These are phyloP conservation scores for Beauveria varroae DNA, from an alignment of 2,329 filamentous ascomycete species.

Conservation along the genomic window DNA sequence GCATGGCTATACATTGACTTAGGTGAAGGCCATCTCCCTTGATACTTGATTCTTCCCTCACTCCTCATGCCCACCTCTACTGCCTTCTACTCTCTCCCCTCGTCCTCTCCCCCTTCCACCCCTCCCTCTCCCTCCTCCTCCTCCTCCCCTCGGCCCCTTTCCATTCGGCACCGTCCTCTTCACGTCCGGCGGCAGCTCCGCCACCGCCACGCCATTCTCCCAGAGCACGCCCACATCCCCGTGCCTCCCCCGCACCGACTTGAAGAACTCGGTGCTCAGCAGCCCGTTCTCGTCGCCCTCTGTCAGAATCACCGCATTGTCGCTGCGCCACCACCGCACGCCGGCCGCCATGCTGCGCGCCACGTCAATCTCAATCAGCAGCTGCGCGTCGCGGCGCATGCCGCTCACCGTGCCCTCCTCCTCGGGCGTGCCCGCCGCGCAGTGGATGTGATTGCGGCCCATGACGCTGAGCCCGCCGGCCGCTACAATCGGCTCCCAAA, in stretches of 20 bases:
- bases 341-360: conserved; percentile 53
- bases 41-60: neutral
- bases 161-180: conserved; percentile 40
- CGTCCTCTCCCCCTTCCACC: conserved; percentile 15
- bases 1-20: too few relatives aligned
- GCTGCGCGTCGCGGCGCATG: conserved; percentile 70
- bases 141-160: conserved; percentile 38
- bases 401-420: conserved; percentile 59
- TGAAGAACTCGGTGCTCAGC: conserved; percentile 61
- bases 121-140: conserved; percentile 29
- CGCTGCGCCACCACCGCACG: conserved; percentile 70
- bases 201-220: conserved; percentile 58
- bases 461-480: conserved; percentile 73
- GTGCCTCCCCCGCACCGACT: conserved; percentile 57
- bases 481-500: conserved; percentile 68
- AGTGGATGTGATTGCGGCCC: conserved; percentile 84
- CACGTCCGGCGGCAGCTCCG: conserved; percentile 57
- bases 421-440: conserved; percentile 64
- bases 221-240: conserved; percentile 59
- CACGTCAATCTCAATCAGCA: conserved; percentile 73
- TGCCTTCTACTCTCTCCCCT: neutral
- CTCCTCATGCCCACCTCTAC: neutral
- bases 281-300: conserved; percentile 52
- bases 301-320: conserved; percentile 68
- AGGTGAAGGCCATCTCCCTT: too few relatives aligned